These are phyloP conservation scores for Teunomyces pallodes DNA, from an alignment of 805 yeast species.

Conservation along the genomic window DNA sequence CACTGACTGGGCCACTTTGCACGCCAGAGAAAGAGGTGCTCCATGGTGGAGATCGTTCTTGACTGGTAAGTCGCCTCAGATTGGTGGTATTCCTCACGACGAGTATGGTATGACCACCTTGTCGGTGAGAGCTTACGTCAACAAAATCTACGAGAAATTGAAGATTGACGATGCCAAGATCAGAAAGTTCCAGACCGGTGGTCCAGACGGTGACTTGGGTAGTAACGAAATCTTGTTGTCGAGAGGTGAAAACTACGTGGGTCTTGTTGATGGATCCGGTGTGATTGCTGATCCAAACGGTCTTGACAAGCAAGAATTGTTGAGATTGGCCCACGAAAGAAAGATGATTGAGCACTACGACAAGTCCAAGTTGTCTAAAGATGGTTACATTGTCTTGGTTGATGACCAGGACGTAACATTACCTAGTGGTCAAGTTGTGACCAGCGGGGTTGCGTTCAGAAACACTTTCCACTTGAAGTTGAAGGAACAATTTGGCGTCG, in stretches of 20 bases:
- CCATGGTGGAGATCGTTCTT: conserved; percentile 98
- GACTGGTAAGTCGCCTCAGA: conserved; percentile 87
- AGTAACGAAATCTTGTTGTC: conserved; percentile 91
- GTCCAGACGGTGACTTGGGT: conserved; percentile 98
- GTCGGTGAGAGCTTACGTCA: conserved; percentile 88
- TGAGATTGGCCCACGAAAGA: conserved; percentile 75
- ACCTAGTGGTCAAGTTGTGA: conserved; percentile 73
- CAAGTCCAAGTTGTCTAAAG: conserved; percentile 58
- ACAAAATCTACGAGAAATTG: conserved; percentile 79
- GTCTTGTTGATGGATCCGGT: conserved; percentile 93
- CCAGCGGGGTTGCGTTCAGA: conserved; percentile 87
- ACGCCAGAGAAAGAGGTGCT: conserved; percentile 89
- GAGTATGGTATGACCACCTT: conserved; percentile 97
- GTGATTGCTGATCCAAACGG: conserved; percentile 92
- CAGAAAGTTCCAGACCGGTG: conserved; percentile 92
- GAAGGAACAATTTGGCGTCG: conserved; percentile 56
- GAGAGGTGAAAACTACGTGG: conserved; percentile 78
- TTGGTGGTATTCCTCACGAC: conserved; percentile 99
- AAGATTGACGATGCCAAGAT: conserved; percentile 57
- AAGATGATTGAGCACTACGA: conserved; percentile 72
- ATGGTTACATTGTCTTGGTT: conserved; percentile 80
- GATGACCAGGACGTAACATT: conserved; percentile 78
- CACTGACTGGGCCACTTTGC: conserved; percentile 96
- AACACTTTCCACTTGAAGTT: conserved; percentile 82
- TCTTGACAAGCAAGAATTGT: conserved; percentile 72